Percentiles rank a stretch among this genome's conserved stretches.
phyloP scores from a whole-genome alignment of 257 asterid species.

The Coffea eugenioides region DNA sequence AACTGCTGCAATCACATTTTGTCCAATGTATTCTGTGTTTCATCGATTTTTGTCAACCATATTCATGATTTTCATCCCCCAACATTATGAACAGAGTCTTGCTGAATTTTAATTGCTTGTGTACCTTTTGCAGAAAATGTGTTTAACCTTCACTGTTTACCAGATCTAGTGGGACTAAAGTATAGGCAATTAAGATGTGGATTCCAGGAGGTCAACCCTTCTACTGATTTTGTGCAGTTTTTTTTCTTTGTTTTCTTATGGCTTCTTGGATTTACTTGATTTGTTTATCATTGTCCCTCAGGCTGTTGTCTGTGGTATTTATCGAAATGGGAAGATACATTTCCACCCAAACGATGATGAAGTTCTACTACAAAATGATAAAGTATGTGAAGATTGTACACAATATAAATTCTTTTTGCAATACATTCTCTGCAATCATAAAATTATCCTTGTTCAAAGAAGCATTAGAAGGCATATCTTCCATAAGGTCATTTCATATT shows the following conservation, averaged over 20 bases:
- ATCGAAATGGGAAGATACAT: slow-evolving; percentile 61
- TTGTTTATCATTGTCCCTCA: slow-evolving; percentile 26
- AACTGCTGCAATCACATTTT: background rate
- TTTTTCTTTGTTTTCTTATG: slow-evolving; percentile 10
- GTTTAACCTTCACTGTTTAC: slow-evolving; percentile 84
- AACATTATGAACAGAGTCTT: background rate
- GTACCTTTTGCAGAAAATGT: slow-evolving; percentile 75
- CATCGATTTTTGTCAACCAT: background rate
- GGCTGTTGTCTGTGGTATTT: slow-evolving; percentile 93
- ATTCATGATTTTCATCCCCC: background rate
- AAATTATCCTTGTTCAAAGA: background rate
- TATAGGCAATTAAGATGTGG: slow-evolving; percentile 78
- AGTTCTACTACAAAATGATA: slow-evolving; percentile 60
- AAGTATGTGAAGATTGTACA: slow-evolving; percentile 43
- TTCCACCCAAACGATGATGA: slow-evolving; percentile 94
- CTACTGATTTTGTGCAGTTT: slow-evolving; percentile 9
- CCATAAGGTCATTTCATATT: background rate
- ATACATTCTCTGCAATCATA: background rate
- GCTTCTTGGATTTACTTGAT: slow-evolving; percentile 4
- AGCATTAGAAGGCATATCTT: background rate
- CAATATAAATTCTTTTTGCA: background rate
- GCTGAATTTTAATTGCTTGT: background rate
- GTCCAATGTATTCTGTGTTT: background rate
- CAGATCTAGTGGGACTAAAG: slow-evolving; percentile 67
- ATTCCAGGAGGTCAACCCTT: slow-evolving; percentile 72